Conservation (phyloP, 257 asterid genomes). For the Mitragyna speciosa region DNA sequence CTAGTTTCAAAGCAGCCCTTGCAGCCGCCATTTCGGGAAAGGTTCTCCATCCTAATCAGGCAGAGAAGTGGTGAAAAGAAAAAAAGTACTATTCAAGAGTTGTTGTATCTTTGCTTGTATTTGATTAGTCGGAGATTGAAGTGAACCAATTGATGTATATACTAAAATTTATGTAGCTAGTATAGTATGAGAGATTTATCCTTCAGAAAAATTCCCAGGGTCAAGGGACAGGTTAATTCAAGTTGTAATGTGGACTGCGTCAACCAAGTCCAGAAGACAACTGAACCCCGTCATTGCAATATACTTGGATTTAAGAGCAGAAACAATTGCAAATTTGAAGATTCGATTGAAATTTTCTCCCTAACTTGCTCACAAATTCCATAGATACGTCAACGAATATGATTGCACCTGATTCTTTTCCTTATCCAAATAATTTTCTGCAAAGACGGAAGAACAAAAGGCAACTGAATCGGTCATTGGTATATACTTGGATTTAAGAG, state of each 20-base stretch:
- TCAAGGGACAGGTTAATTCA: neutral
- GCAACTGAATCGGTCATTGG: neutral
- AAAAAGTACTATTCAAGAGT: neutral
- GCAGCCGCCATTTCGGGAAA: conserved; percentile 97
- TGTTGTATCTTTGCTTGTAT: conserved; percentile 18
- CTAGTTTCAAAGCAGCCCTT: conserved; percentile 78
- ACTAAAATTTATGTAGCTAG: neutral
- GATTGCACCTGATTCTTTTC: neutral
- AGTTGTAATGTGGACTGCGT: neutral
- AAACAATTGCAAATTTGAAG: neutral
- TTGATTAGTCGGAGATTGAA: conserved; percentile 11
- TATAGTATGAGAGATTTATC: neutral
- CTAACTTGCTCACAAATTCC: neutral
- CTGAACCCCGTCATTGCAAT: neutral
- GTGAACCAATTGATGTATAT: conserved; percentile 17
- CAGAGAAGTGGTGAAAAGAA: conserved; percentile 31
- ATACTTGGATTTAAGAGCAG: neutral
- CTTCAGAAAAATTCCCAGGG: neutral
- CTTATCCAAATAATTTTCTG: neutral
- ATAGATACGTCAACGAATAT: neutral
- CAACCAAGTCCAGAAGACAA: neutral
- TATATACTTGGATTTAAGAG: neutral
- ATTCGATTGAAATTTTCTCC: conserved; percentile 19
- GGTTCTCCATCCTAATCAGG: conserved; percentile 47
- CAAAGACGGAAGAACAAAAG: neutral